Conservation (phyloP, 2,329 filamentous ascomycete genomes). For the Curvularia verruculosa region DNA sequence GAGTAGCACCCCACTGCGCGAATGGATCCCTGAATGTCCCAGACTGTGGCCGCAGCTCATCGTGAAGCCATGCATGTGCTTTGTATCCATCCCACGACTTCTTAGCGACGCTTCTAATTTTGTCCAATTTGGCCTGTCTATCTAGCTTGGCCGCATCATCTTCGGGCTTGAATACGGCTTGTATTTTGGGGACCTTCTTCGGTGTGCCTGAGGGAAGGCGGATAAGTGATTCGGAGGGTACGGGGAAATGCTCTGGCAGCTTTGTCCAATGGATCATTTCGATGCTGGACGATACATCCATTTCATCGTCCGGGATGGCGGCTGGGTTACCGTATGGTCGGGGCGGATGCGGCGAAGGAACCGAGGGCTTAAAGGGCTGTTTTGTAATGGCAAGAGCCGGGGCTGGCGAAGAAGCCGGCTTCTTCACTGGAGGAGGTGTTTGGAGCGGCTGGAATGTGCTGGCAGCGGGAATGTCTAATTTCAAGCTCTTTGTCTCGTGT, state of each 20-base stretch:
- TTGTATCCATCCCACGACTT: conserved; percentile 85
- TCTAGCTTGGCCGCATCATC: conserved; percentile 56
- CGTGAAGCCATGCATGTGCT: conserved; percentile 79
- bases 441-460: conserved; percentile 31
- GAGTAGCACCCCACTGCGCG: conserved; percentile 86
- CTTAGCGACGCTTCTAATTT: conserved; percentile 75
- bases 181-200: conserved; percentile 75
- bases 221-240: conserved; percentile 73
- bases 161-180: conserved; percentile 74
- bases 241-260: conserved; percentile 76
- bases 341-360: conserved; percentile 22
- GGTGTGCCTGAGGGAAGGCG: conserved; percentile 74
- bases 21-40: conserved; percentile 77
- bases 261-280: conserved; percentile 72
- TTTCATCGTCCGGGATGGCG: conserved; percentile 29
- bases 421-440: conserved; percentile 40
- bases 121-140: conserved; percentile 67
- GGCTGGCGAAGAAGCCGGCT: conserved; percentile 17
- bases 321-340: conserved; percentile 23
- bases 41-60: conserved; percentile 79
- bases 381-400: conserved; percentile 19
- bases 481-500: conserved; percentile 42
- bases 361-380: conserved; percentile 23
- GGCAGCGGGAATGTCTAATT: conserved; percentile 40
- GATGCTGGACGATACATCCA: conserved; percentile 25